Evolutionary conservation across 441 rosid genomes (phyloP).

Genomic region (Brassica balearica): DNA sequence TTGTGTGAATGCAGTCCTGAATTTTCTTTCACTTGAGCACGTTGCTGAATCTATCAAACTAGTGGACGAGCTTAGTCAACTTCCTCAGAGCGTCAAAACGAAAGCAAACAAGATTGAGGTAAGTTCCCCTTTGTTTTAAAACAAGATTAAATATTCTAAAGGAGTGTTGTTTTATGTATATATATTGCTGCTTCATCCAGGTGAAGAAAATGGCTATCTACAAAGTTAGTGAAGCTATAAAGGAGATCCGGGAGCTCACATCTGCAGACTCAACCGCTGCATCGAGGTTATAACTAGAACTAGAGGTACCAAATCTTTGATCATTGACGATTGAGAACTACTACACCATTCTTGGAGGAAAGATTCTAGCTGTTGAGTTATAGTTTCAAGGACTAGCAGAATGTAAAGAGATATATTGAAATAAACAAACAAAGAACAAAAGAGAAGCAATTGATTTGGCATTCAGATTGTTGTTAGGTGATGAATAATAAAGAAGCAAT

Average conservation of each 20-base stretch:
- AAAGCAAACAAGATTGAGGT: conserved; percentile 79
- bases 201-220: conserved; percentile 86
- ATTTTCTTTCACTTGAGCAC: conserved; percentile 91
- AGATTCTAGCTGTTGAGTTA: conserved; percentile 25
- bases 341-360: conserved; percentile 10
- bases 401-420: conserved; percentile 34
- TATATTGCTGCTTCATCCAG: conserved; percentile 48
- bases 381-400: conserved; percentile 31
- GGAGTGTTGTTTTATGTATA: conserved; percentile 19
- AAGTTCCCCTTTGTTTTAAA: no score
- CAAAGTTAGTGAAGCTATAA: conserved; percentile 68
- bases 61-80: conserved; percentile 73
- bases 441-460: conserved; percentile 31
- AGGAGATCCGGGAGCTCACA: conserved; percentile 79
- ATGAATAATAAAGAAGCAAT: conserved; percentile 26
- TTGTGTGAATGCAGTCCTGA: conserved; percentile 86
- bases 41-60: conserved; percentile 65
- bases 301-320: conserved; percentile 39
- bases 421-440: conserved; percentile 14
- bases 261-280: conserved; percentile 39
- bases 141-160: conserved; percentile 3
- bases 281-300: conserved; percentile 28
- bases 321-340: conserved; percentile 35
- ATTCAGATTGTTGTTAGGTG: conserved; percentile 32
- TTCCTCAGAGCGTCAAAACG: conserved; percentile 74